Evolutionary conservation across 148 eudicot species (phyloP), one percentile per base, ranked within the genome.

Genomic region (Rheum nobile): DNA sequence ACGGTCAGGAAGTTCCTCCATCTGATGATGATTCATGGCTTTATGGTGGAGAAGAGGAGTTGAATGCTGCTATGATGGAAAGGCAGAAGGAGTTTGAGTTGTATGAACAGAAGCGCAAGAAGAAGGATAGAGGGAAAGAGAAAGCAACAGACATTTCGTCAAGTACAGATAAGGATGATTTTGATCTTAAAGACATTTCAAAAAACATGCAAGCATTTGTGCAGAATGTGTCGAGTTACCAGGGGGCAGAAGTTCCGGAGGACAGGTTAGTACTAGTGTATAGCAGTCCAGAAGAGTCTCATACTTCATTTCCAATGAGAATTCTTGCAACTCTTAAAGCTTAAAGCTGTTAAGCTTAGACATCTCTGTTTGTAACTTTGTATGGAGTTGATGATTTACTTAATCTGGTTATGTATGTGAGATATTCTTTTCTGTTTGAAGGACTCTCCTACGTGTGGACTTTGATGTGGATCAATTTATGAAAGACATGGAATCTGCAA

Each of bases 21-120:
- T 88, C 93, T 8, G 96, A 91, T 79, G 96, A 89, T 82, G 92
- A 94, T 77, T 89, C 98, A 28, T 94, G 98, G 98, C 98, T 94
- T 55, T 88, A 91, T 79, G 83, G 79, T 72, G 98, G 91, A 50
- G 98, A 94, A 81, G 93, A 89, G 71, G 98, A 94, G 79, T 75
- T 94, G 81, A 87, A 89, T 81, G 86, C 93, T 75, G 93, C 87
- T 77, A 92, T 94, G 80, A 78, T 77, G 63, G 93, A 89, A 80
- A 91, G 97, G 72, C 90, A 94, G 75, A 83, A 78, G 77, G 98
- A 94, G 83, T 84, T 94, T 96, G 96, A 94, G 72, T 57, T 76
- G 59, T 91, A 84, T 80, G 82, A 91, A 79, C 77, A 77, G 74
- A 82, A 80, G 32, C 80, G 79, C 54, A 87, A 88, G 78, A 83